These are phyloP conservation scores for Scenedesmus sp. DNA, from an alignment of 163 green algal species.

Conservation along the genomic window DNA sequence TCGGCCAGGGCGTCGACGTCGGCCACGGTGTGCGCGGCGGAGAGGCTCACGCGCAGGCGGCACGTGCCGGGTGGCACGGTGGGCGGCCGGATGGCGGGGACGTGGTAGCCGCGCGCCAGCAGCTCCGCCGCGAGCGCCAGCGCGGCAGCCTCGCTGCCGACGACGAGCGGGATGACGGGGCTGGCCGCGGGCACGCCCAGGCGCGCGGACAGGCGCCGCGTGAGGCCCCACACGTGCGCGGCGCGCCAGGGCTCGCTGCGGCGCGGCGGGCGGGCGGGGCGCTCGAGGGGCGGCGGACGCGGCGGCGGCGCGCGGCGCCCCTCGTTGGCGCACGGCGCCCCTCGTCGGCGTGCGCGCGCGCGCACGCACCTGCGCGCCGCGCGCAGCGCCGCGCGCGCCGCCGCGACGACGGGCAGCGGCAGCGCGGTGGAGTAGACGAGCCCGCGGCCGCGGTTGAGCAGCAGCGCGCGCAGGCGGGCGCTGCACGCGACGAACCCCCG, in stretches of 20 bases:
- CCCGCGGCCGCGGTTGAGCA: slow-evolving; percentile 80
- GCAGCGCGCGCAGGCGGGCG: slow-evolving; percentile 65
- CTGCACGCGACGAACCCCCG: slow-evolving; percentile 91
- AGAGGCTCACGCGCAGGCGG: slow-evolving; percentile 84
- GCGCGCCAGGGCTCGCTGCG: slow-evolving; percentile 81
- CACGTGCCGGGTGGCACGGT: slow-evolving; percentile 90
- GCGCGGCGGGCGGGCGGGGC: background rate
- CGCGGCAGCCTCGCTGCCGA: slow-evolving; percentile 73
- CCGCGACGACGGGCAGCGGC: slow-evolving; percentile 86
- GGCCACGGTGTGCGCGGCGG: slow-evolving; percentile 75
- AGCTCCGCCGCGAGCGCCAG: slow-evolving; percentile 69
- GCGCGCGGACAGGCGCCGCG: slow-evolving; percentile 53
- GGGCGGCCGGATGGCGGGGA: slow-evolving; percentile 94
- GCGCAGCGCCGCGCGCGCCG: slow-evolving; percentile 74
- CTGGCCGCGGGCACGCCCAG: slow-evolving; percentile 71
- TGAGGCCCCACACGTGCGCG: slow-evolving; percentile 70
- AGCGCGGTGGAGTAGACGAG: slow-evolving; percentile 95
- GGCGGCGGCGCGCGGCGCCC: too few relatives aligned
- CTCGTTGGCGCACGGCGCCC: too few relatives aligned
- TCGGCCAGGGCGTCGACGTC: slow-evolving; percentile 74
- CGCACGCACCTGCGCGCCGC: slow-evolving; percentile 67
- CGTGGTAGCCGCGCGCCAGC: slow-evolving; percentile 79
- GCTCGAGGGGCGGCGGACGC: background rate
- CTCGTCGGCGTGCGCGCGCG: background rate
- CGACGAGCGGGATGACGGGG: slow-evolving; percentile 87